Evolutionary conservation across 306 rosid genomes (phyloP).

Genomic region (Hippophae tibetana): DNA sequence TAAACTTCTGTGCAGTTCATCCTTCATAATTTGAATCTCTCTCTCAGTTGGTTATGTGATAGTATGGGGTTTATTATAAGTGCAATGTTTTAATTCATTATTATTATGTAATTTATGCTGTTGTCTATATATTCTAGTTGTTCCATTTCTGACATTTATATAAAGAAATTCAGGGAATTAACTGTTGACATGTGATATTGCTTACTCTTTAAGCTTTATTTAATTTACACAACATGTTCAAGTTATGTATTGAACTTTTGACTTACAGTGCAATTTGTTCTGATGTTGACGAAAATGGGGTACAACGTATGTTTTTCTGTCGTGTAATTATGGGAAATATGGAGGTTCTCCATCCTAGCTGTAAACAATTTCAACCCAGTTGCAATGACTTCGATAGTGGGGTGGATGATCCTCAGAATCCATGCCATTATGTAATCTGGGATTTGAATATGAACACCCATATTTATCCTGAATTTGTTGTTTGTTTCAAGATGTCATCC

Average conservation of each 20-base stretch:
- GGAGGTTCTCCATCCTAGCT: constrained; percentile 56
- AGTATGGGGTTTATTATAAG: too few species aligned
- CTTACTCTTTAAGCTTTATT: background rate
- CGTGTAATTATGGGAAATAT: constrained; percentile 77
- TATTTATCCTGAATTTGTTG: constrained; percentile 70
- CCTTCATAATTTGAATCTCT: too few species aligned
- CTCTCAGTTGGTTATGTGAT: too few species aligned
- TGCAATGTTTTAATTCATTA: too few species aligned
- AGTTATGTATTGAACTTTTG: constrained; percentile 28
- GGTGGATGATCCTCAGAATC: constrained; percentile 62
- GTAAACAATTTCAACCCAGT: constrained; percentile 62
- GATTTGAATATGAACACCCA: constrained; percentile 71
- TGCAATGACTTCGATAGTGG: constrained; percentile 70
- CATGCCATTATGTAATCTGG: constrained; percentile 58
- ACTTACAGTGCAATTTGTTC: constrained; percentile 52
- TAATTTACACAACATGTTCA: constrained; percentile 1
- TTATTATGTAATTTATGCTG: too few species aligned
- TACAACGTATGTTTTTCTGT: constrained; percentile 59
- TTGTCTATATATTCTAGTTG: too few species aligned
- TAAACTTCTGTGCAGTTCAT: too few species aligned
- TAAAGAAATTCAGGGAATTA: background rate
- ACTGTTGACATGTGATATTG: background rate
- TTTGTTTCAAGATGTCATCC: constrained; percentile 63
- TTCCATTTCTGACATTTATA: background rate
- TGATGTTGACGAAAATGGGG: constrained; percentile 83